These are phyloP conservation scores for Fusarium globosum DNA, from an alignment of 2,329 filamentous ascomycete genomes.

Conservation along the genomic window DNA sequence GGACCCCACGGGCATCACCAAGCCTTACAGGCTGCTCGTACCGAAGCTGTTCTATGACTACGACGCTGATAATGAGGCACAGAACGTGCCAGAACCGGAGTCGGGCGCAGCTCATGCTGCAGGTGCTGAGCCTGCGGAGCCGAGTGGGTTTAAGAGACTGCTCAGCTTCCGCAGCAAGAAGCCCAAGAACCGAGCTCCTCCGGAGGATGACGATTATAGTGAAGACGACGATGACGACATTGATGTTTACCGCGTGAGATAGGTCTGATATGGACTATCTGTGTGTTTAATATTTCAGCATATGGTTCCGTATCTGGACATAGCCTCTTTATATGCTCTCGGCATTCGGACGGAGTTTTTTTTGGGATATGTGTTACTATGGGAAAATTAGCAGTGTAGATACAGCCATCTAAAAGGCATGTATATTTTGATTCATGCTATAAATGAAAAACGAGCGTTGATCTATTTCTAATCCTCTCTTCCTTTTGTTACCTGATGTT, in stretches of 20 bases:
- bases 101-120: conserved; percentile 22
- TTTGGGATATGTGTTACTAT: conserved; percentile 6
- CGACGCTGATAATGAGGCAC: conserved; percentile 54
- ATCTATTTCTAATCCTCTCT: not conserved
- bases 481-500: not conserved
- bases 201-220: conserved; percentile 43
- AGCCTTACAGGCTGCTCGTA: conserved; percentile 86
- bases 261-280: conserved; percentile 14
- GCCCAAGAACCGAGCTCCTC: conserved; percentile 33
- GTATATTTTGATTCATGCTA: conserved; percentile 17
- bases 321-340: conserved; percentile 6
- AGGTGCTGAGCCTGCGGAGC: conserved; percentile 39
- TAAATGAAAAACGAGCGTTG: conserved; percentile 19
- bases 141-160: conserved; percentile 57
- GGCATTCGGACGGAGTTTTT: conserved; percentile 27
- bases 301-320: conserved; percentile 18
- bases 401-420: conserved; percentile 16
- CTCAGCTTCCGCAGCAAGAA: conserved; percentile 59
- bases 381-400: conserved; percentile 21
- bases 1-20: conserved; percentile 88
- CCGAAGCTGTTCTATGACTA: conserved; percentile 77
- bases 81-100: conserved; percentile 49
- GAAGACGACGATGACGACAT: conserved; percentile 44
- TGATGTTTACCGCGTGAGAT: conserved; percentile 37
- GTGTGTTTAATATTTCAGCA: conserved; percentile 6